Conservation (phyloP, 352 stramenopile species). For the Pilasporangium apinafurcum region DNA sequence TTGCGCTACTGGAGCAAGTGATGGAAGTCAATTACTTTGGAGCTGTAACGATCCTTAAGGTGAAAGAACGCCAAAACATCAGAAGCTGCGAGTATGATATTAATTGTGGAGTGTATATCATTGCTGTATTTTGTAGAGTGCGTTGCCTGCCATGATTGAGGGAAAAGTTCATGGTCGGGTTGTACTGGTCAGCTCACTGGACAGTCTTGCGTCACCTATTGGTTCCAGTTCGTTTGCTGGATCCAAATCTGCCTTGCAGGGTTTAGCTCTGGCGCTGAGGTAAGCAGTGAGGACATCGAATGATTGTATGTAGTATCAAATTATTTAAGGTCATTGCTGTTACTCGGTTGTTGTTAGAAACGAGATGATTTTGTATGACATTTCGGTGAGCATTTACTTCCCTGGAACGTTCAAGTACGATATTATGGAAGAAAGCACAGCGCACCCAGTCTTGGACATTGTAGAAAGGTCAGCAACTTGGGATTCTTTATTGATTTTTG, state of each 20-base stretch:
- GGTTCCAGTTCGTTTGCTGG: background rate
- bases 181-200: constrained; percentile 54
- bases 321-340: background rate
- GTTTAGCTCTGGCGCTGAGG: constrained; percentile 86
- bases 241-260: constrained; percentile 88
- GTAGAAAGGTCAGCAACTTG: no score
- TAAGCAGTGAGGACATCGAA: no score
- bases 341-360: constrained; percentile 15
- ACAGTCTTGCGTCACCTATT: constrained; percentile 34
- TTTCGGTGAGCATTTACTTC: constrained; percentile 85
- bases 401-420: no score
- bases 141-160: constrained; percentile 51
- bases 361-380: constrained; percentile 64
- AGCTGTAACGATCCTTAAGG: constrained; percentile 47
- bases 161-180: constrained; percentile 29
- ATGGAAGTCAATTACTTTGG: constrained; percentile 66
- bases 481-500: no score
- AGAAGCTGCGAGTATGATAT: background rate
- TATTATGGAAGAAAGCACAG: no score
- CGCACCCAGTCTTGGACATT: no score
- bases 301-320: no score
- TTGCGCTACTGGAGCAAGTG: constrained; percentile 24
- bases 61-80: no score
- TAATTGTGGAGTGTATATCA: background rate
- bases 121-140: constrained; percentile 9